Base-by-base conservation (phyloP, 345 rosid genomes). In the Eutrema heterophyllum region DNA sequence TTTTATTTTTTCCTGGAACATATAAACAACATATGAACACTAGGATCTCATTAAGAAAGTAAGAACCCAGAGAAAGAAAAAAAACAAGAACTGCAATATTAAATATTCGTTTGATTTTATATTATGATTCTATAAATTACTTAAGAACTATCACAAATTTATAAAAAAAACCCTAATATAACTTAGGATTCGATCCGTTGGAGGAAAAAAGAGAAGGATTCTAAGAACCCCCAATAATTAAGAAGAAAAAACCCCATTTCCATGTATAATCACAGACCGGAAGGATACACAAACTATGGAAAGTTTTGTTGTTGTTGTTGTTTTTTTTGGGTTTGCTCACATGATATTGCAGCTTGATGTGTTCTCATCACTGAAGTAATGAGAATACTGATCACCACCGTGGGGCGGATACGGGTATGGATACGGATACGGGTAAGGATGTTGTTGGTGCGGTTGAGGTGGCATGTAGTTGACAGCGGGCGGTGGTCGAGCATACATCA, bases 401-500 rank as follows among this genome's bases (percentile, higher is more conserved):
- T 77, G 61, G 10, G 72, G 53, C 13, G 76, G 80, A 26, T 77
- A 64, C 15, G 61, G 78, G 35, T 65, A 67, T 4, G 66, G 81
- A 39, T 79, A 73, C 2, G 83, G 89, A 40, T 80, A 76, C 14
- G 84, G 86, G 52, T 77, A 63, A 0, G 75, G 85, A 0, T 74
- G 70, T 7, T 58, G 84, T 40, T 81, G 86, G 33, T 78, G 73
- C 0, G 85, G 96, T 55, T 83, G 78, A 0, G 92, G 86, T 4
- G 96, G 97, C 87, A 89, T 67, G 83, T 88, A 91, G 78, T 91
- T 93, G 39, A 86, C 87, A 4, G 96, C 96, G 2, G 97, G 83
- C 0, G 94, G 97, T 27, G 88, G 97, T 80, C 90, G 83, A 3
- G 96, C 96, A 26, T 91, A 91, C 94, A 91, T 91, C 89, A 93